Percentiles rank a stretch among this genome's conserved stretches.
Conservation (phyloP, 768 basidiomycete genomes). For the Lentinus brumalis region DNA sequence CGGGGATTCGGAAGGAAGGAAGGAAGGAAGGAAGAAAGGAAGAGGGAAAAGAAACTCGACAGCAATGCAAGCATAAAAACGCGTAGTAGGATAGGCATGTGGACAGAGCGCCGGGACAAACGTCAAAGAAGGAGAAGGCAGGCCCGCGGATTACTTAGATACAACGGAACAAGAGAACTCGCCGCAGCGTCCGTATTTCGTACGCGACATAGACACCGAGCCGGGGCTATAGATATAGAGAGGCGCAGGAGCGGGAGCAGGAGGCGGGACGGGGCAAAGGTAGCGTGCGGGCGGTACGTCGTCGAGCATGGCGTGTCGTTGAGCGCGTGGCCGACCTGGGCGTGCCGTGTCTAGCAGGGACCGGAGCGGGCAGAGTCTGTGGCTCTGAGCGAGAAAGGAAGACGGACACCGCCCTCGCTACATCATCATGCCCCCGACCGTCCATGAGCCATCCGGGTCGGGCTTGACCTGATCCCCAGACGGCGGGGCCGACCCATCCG, state of each 20-base stretch:
- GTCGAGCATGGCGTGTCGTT: neutral
- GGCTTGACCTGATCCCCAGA: conserved; percentile 24
- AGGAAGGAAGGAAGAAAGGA: neutral
- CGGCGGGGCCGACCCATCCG: conserved; percentile 18
- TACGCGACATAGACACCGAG: conserved; percentile 12
- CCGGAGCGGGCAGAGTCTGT: neutral
- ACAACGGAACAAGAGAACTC: conserved; percentile 15
- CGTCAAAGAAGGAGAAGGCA: neutral
- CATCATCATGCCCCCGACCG: conserved; percentile 24
- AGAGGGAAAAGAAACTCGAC: neutral
- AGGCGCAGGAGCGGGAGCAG: neutral
- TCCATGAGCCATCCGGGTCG: conserved; percentile 29
- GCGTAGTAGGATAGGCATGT: conserved; percentile 10
- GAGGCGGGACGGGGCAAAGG: neutral
- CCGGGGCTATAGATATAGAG: conserved; percentile 17
- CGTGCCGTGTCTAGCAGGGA: neutral
- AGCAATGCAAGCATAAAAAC: conserved; percentile 10
- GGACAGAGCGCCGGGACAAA: neutral
- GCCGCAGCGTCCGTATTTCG: conserved; percentile 18
- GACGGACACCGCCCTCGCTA: neutral
- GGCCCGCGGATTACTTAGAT: conserved; percentile 4
- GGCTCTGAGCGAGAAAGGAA: neutral
- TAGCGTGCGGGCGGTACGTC: neutral
- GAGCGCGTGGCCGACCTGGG: neutral
- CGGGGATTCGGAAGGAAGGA: neutral